Conservation (phyloP, 2,329 filamentous ascomycete species). For the Xylariaceae sp. region DNA sequence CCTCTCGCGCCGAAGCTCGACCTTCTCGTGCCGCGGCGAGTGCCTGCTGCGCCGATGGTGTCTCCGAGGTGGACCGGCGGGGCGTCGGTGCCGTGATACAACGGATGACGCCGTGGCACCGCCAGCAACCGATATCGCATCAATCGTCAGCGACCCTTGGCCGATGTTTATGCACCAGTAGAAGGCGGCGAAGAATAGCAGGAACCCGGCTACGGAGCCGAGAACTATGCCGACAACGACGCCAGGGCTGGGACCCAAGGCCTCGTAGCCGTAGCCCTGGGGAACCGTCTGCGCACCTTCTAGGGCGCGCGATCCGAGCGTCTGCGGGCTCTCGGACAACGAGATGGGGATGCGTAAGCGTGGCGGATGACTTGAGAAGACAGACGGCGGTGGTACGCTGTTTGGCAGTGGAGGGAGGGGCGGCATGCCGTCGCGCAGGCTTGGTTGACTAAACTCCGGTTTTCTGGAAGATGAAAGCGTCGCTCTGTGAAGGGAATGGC, state of each 20-base stretch:
- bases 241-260: slow-evolving; percentile 34
- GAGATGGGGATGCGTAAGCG: slow-evolving; percentile 14
- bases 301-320: slow-evolving; percentile 21
- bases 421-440: slow-evolving; percentile 19
- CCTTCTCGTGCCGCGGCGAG: slow-evolving; percentile 27
- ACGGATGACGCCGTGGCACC: slow-evolving; percentile 30
- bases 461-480: not conserved
- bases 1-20: slow-evolving; percentile 29
- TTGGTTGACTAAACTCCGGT: slow-evolving; percentile 7
- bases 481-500: not conserved
- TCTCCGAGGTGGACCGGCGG: slow-evolving; percentile 16
- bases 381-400: slow-evolving; percentile 14
- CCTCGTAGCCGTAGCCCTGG: slow-evolving; percentile 42
- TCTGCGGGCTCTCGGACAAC: slow-evolving; percentile 5
- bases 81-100: slow-evolving; percentile 31
- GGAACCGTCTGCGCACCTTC: slow-evolving; percentile 38
- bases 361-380: slow-evolving; percentile 13
- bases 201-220: slow-evolving; percentile 41
- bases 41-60: slow-evolving; percentile 11
- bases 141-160: slow-evolving; percentile 26
- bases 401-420: slow-evolving; percentile 16
- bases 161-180: slow-evolving; percentile 33
- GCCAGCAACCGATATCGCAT: slow-evolving; percentile 32
- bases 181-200: slow-evolving; percentile 29
- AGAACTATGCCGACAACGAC: slow-evolving; percentile 37